phyloP scores from a whole-genome alignment of 1,284 basidiomycete genomes.

The Fistulinella cinereoalba region DNA sequence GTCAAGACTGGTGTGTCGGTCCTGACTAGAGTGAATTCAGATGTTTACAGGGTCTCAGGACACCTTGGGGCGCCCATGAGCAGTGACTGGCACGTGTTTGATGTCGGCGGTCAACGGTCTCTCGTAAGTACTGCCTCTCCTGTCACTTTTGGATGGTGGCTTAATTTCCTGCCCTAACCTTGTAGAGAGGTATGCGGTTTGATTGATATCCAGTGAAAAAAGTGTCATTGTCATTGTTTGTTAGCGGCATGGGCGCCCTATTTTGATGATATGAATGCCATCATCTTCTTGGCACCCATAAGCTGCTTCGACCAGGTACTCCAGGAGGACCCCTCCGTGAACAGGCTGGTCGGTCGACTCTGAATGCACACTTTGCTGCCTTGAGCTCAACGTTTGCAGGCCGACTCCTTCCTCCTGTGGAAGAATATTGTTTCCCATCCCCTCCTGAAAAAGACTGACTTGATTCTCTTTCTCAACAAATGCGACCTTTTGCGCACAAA shows the following conservation, averaged over 20 bases:
- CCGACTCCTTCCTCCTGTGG: constrained; percentile 65
- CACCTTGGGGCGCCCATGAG: constrained; percentile 31
- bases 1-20: constrained; percentile 32
- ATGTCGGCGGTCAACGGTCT: constrained; percentile 37
- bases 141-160: not conserved
- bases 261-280: constrained; percentile 57
- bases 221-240: constrained; percentile 6
- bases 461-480: constrained; percentile 69
- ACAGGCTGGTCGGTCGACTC: constrained; percentile 49
- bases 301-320: constrained; percentile 65
- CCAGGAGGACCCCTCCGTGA: constrained; percentile 55
- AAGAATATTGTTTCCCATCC: constrained; percentile 52
- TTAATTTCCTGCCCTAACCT: not conserved
- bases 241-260: constrained; percentile 39
- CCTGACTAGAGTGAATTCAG: not conserved
- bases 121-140: constrained; percentile 24
- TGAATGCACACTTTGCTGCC: not conserved
- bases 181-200: constrained; percentile 26
- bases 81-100: constrained; percentile 37
- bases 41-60: constrained; percentile 17
- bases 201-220: not conserved
- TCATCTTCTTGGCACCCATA: constrained; percentile 62
- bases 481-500: constrained; percentile 46
- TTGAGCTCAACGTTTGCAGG: constrained; percentile 15
- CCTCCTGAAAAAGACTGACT: constrained; percentile 52